Conservation (phyloP, 129 eudicot genomes). For the Heracleum sosnowskyi region DNA sequence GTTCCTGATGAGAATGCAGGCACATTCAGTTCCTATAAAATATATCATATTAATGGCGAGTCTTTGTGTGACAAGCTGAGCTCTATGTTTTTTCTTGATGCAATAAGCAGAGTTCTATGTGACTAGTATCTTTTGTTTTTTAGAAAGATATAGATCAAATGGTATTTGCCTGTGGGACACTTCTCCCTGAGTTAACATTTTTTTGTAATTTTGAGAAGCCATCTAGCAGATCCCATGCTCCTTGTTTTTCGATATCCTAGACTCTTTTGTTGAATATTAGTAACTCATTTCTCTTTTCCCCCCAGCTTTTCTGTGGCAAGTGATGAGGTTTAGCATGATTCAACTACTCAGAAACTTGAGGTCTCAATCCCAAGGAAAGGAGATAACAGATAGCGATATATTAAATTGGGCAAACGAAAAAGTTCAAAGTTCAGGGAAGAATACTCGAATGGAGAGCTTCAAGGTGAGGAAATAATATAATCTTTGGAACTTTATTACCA, state of each 20-base stretch:
- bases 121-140: too few species aligned
- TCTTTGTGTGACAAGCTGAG: too few species aligned
- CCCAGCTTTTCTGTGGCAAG: constrained; percentile 91
- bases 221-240: neutral
- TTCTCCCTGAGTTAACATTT: too few species aligned
- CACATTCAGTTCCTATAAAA: neutral
- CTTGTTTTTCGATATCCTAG: neutral
- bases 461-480: constrained; percentile 39
- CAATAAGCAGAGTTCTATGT: too few species aligned
- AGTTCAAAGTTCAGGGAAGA: constrained; percentile 58
- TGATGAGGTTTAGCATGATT: constrained; percentile 84
- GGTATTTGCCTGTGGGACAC: neutral
- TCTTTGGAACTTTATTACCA: neutral
- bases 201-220: neutral
- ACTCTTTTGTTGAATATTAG: neutral
- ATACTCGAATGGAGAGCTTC: constrained; percentile 71
- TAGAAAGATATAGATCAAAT: neutral
- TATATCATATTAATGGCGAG: neutral
- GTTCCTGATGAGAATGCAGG: neutral
- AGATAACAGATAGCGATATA: constrained; percentile 72
- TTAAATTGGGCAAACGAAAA: constrained; percentile 83
- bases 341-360: constrained; percentile 75
- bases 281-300: constrained; percentile 13
- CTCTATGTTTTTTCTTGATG: too few species aligned
- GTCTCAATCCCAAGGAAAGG: constrained; percentile 74